Evolutionary conservation across 768 basidiomycete genomes (phyloP).

Genomic region (Tricholoma flavovirens): DNA sequence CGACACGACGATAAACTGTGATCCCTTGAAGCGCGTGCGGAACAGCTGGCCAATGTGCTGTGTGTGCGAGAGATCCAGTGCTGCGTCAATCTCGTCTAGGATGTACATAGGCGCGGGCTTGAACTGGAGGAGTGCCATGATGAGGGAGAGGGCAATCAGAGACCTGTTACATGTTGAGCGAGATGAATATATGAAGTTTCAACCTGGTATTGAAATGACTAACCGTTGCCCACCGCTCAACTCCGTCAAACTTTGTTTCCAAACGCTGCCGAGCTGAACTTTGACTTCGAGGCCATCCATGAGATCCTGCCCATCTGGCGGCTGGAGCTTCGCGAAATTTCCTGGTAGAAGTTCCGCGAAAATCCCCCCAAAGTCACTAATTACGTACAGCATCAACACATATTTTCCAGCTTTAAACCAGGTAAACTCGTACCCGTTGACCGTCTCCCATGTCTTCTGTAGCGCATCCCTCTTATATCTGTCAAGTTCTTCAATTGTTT

Average conservation of each 20-base stretch:
- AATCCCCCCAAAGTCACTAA: constrained; percentile 92
- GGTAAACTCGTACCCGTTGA: constrained; percentile 72
- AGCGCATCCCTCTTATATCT: constrained; percentile 91
- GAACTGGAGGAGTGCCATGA: constrained; percentile 99
- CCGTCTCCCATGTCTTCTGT: constrained; percentile 94
- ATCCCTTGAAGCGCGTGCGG: constrained; percentile 93
- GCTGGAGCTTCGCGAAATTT: constrained; percentile 92
- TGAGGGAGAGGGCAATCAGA: constrained; percentile 93
- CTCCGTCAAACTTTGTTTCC: constrained; percentile 98
- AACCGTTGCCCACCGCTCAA: constrained; percentile 95
- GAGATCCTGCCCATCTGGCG: constrained; percentile 89
- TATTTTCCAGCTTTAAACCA: neutral
- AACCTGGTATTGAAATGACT: constrained; percentile 16
- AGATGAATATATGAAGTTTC: neutral
- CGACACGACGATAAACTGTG: constrained; percentile 96
- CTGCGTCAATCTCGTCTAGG: constrained; percentile 97
- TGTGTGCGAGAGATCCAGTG: constrained; percentile 91
- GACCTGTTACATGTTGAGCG: constrained; percentile 50
- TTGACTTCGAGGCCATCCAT: constrained; percentile 97
- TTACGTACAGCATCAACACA: neutral
- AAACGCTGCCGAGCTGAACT: constrained; percentile 88
- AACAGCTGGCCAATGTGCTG: constrained; percentile 99
- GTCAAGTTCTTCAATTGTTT: constrained; percentile 89
- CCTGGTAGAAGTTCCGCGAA: constrained; percentile 94
- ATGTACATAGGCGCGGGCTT: constrained; percentile 99